Evolutionary conservation across 306 rosid genomes (phyloP).

Genomic region (Cicer chorassanicum): DNA sequence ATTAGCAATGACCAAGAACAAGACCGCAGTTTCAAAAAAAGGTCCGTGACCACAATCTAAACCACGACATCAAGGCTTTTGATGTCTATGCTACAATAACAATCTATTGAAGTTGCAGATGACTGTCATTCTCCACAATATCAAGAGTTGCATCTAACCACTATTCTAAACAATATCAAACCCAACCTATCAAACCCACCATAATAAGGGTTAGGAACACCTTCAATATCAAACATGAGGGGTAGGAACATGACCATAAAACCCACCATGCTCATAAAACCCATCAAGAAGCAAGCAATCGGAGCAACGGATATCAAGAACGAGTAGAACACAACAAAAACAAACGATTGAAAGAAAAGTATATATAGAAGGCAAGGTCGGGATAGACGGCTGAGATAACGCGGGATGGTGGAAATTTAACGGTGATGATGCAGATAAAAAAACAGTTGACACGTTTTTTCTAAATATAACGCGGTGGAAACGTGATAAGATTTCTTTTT

Average conservation of each 20-base stretch:
- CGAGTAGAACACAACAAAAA: too few species aligned
- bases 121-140: not conserved
- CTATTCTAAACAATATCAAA: not conserved
- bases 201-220: constrained; percentile 86
- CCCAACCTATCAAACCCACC: constrained; percentile 84
- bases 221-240: constrained; percentile 53
- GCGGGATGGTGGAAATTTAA: too few species aligned
- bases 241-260: constrained; percentile 88
- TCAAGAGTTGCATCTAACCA: not conserved
- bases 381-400: too few species aligned
- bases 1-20: not conserved
- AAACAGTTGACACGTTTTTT: too few species aligned
- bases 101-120: not conserved
- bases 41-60: not conserved
- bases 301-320: too few species aligned
- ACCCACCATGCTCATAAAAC: constrained; percentile 84
- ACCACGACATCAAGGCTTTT: not conserved
- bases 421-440: too few species aligned
- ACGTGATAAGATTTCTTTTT: too few species aligned
- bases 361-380: too few species aligned
- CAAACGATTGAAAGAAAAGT: too few species aligned
- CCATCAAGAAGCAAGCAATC: too few species aligned
- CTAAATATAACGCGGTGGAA: too few species aligned
- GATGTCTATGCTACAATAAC: not conserved
- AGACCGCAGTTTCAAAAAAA: not conserved